A percentile compares a stretch with the other conserved stretches of the same genome.
phyloP scores from a whole-genome alignment of 495 filamentous ascomycete species.

The Aspergillus cristatus region DNA sequence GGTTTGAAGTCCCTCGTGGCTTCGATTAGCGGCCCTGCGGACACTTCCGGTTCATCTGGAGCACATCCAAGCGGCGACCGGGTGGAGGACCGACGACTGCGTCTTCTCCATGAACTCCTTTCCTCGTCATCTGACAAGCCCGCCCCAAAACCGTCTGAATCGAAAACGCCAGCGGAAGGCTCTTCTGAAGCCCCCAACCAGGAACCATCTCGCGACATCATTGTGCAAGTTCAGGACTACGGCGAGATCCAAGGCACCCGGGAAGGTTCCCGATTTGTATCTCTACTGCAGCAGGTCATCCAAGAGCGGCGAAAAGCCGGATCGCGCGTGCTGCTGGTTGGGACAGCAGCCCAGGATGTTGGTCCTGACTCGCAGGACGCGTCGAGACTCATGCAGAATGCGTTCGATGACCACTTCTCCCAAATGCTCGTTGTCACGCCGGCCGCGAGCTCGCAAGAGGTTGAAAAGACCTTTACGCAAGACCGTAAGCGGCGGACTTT shows the following conservation, averaged over 20 bases:
- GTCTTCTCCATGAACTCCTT: slow-evolving; percentile 28
- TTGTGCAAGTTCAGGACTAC: slow-evolving; percentile 76
- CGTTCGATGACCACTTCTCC: slow-evolving; percentile 41
- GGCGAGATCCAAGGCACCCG: slow-evolving; percentile 57
- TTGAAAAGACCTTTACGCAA: slow-evolving; percentile 28
- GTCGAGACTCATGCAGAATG: slow-evolving; percentile 37
- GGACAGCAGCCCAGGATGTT: slow-evolving; percentile 43
- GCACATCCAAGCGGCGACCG: slow-evolving; percentile 9
- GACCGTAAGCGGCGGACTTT: slow-evolving; percentile 42
- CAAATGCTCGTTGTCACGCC: slow-evolving; percentile 44
- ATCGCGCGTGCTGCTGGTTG: slow-evolving; percentile 65
- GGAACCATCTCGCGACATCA: slow-evolving; percentile 31
- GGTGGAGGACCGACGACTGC: slow-evolving; percentile 23
- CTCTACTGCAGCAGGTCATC: slow-evolving; percentile 58
- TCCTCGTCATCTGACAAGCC: slow-evolving; percentile 6
- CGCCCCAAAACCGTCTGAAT: slow-evolving; percentile 3
- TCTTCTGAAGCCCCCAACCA: slow-evolving; percentile 5
- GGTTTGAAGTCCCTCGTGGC: slow-evolving; percentile 30
- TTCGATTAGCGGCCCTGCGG: slow-evolving; percentile 25
- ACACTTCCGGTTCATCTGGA: slow-evolving; percentile 10
- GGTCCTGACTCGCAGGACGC: slow-evolving; percentile 24
- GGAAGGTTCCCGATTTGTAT: slow-evolving; percentile 54
- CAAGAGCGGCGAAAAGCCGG: slow-evolving; percentile 59
- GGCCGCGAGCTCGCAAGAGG: slow-evolving; percentile 22
- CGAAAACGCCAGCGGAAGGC: slow-evolving; percentile 2